A percentile compares a stretch with the other conserved stretches of the same genome.
Evolutionary conservation across 331 rosid species (phyloP).

Genomic region (Cydonia oblonga): DNA sequence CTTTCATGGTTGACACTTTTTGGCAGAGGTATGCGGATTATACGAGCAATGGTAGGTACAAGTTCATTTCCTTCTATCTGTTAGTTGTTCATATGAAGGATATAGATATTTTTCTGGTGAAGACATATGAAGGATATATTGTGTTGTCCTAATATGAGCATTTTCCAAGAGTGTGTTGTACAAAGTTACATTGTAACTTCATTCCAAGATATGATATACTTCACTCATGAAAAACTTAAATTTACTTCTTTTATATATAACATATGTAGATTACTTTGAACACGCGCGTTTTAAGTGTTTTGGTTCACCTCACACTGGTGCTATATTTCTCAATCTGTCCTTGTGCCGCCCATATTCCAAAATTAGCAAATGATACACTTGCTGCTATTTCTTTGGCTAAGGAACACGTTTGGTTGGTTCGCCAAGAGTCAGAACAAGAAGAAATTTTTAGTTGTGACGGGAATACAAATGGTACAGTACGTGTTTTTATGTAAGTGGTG

Average conservation of each 20-base stretch:
- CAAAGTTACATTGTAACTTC: too few relatives aligned
- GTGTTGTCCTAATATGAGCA: too few relatives aligned
- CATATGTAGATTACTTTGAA: too few relatives aligned
- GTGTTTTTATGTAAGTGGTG: too few relatives aligned
- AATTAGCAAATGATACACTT: not conserved
- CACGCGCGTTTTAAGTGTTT: too few relatives aligned
- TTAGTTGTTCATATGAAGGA: constrained; percentile 23
- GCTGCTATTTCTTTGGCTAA: not conserved
- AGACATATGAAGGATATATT: too few relatives aligned
- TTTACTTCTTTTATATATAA: too few relatives aligned
- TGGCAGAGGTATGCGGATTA: constrained; percentile 59
- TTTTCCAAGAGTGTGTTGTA: too few relatives aligned
- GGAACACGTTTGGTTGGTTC: not conserved
- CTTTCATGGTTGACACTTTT: constrained; percentile 79
- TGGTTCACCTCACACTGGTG: not conserved
- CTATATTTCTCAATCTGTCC: not conserved
- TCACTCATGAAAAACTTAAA: not conserved
- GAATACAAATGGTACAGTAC: too few relatives aligned
- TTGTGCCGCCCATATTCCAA: not conserved
- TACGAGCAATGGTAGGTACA: constrained; percentile 64
- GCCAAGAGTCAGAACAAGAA: not conserved
- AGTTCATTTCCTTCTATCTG: constrained; percentile 73
- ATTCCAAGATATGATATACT: not conserved
- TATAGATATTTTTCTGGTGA: too few relatives aligned
- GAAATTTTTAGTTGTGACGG: too few relatives aligned